phyloP scores from a whole-genome alignment of 176 grass and related monocot genomes.

The Typha latifolia region DNA sequence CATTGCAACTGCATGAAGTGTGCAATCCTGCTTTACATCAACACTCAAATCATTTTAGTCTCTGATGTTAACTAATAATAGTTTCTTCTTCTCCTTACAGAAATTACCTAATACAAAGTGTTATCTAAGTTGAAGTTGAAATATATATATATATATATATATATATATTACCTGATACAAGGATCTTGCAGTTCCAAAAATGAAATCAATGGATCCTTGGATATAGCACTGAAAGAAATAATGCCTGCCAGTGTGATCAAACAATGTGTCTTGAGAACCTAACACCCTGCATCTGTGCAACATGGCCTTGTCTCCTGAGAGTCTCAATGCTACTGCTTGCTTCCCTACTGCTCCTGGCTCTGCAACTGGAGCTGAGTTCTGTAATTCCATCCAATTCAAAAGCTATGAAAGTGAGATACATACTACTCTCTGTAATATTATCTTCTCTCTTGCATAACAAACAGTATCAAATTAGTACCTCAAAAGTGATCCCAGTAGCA shows the following conservation, averaged over 20 bases:
- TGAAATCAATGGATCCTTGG: constrained; percentile 99
- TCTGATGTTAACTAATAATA: too few species aligned
- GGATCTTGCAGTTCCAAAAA: constrained; percentile 80
- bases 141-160: neutral
- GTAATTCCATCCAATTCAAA: neutral
- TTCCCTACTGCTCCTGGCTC: constrained; percentile 55
- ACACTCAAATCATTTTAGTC: neutral
- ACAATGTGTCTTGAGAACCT: constrained; percentile 90
- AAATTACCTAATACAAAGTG: too few species aligned
- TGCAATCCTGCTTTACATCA: constrained; percentile 48
- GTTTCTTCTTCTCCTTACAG: too few species aligned
- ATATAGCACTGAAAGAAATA: constrained; percentile 71
- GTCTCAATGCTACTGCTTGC: constrained; percentile 87
- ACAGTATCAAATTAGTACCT: constrained; percentile 24
- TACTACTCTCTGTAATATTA: too few species aligned
- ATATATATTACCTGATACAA: constrained; percentile 59
- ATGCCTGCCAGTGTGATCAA: constrained; percentile 82
- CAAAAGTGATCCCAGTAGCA: constrained; percentile 78
- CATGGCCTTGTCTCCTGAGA: constrained; percentile 89
- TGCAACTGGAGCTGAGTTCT: constrained; percentile 75
- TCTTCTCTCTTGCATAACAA: too few species aligned
- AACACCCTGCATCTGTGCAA: constrained; percentile 66
- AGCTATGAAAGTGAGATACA: neutral
- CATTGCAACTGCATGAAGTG: constrained; percentile 54
- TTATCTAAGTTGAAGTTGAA: too few species aligned